phyloP scores from a whole-genome alignment of 305 asterid genomes.

The Andrographis paniculata region DNA sequence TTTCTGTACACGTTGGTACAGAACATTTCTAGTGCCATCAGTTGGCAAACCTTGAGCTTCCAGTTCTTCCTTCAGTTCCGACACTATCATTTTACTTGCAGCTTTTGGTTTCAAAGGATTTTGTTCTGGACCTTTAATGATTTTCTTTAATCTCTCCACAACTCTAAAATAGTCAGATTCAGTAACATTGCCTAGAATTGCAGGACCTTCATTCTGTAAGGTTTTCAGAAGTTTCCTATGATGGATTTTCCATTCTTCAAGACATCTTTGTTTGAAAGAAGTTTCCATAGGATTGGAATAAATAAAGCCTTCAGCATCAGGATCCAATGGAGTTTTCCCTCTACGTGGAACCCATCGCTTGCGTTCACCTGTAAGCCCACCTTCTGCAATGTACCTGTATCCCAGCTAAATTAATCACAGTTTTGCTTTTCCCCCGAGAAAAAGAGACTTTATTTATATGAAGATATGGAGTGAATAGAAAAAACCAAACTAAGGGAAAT shows the following conservation, averaged over 20 bases:
- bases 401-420: slow-evolving; percentile 27
- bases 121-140: slow-evolving; percentile 85
- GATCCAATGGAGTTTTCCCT: slow-evolving; percentile 97
- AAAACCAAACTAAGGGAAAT: no score
- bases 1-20: slow-evolving; percentile 97
- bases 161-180: slow-evolving; percentile 80
- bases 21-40: slow-evolving; percentile 97
- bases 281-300: slow-evolving; percentile 89
- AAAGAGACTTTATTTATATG: no score
- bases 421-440: not conserved
- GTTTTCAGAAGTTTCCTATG: slow-evolving; percentile 79
- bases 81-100: slow-evolving; percentile 94
- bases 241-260: slow-evolving; percentile 73
- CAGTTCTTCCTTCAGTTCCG: slow-evolving; percentile 92
- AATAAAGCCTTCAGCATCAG: slow-evolving; percentile 85
- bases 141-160: slow-evolving; percentile 81
- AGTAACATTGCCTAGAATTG: slow-evolving; percentile 62
- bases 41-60: slow-evolving; percentile 96
- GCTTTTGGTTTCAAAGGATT: slow-evolving; percentile 90
- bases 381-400: slow-evolving; percentile 86
- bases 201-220: slow-evolving; percentile 81
- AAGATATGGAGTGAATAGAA: no score
- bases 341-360: slow-evolving; percentile 97
- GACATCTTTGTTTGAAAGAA: slow-evolving; percentile 93
- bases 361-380: slow-evolving; percentile 98